Base-by-base conservation (phyloP, 768 basidiomycete genomes). In the Termitomyces sp. region DNA sequence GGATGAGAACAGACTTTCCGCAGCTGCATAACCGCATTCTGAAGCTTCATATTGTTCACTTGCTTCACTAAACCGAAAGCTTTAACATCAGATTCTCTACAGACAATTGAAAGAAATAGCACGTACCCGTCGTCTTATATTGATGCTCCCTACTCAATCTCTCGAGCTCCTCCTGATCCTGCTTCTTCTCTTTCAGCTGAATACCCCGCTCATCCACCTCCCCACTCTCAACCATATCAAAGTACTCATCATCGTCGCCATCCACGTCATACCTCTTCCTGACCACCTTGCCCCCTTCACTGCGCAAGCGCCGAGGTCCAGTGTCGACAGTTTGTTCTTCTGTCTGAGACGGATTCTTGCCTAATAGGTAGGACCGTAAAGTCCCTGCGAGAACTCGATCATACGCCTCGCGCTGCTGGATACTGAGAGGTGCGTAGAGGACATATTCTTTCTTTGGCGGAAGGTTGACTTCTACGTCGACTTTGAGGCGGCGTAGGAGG, bases 1-100 rank as follows among this genome's bases (percentile, higher is more conserved):
- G 95, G 95, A 72, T 98, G 94, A 14, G 90, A 94, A 75, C 93
- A 93, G 2, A 95, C 91, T 79, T 98, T 98, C 55, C 96, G 91
- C 5, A 98, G 80, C 69, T 98, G 96, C 96, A 99, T 98, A 57
- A 98, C 87, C 12, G 86, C 83, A 67, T 98, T 99, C 69, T 98
- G 94, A 16, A 99, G 80, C 53, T 86, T 87, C 90, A 95, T 89
- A 68, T 93, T 95, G 72, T 95, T 95, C 39, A 96, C 86, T 48
- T 89, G 83, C 68, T 87, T 91, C 56, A 84, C 94, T 95, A 47
- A 14, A 53, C 45, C 30, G 27, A 36, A 6, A 55, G 16, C 12
- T 36, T 24, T 5, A 22, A 26, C 36, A 37, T 62, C 46, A 62
- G 43, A 36, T 26, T 1, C 6, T 34, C 14, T 48, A 13, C 7